Evolutionary conservation across 1,284 basidiomycete genomes (phyloP), one percentile per base, ranked within the genome.

Genomic region (Polyporus tsugae): DNA sequence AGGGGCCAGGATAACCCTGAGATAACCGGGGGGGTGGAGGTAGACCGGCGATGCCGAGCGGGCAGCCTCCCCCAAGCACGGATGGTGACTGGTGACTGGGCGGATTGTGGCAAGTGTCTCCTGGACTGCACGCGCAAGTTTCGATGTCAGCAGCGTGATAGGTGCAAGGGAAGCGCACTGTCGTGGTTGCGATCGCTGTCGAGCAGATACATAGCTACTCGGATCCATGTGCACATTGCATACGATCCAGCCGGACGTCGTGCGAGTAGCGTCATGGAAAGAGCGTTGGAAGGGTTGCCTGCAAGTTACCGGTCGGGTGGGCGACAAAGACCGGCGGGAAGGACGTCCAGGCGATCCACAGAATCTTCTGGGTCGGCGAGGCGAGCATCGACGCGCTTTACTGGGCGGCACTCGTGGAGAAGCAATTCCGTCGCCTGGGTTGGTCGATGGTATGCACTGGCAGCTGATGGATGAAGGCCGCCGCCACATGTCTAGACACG

Each of bases 101-200:
- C 35, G 33, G 33, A 44, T 13, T 22, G 59, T 42, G 46, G 29
- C 49, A 29, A 29, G 29, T 29, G 29, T 29, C 29, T 1, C 29
- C 39, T 15, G 41, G n/a, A n/a, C 46, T 2, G 33, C 25, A 62
- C 19, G 60, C 29, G 10, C 13, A 36, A 5, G 4, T 13, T 53
- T 65, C 25, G 41, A 55, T 61, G 59, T 15, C 64, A 61, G 64
- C 64, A 46, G 64, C 63, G 36, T 58, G 63, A 33, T 7, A 11
- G 15, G 13, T 13, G 36, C n/a, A 38, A 25, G 35, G 52, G 33
- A 42, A 35, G 36, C 25, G 6, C 22, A 7, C 42, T 29, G 29
- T 35, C 11, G 33, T 5, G 22, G 46, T 35, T 19, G 33, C 2
- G 53, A 35, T 55, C 13, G 52, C 55, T 58, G 35, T 58, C 35